A percentile compares a stretch with the other conserved stretches of the same genome.
Conservation (phyloP, 768 basidiomycete genomes). For the Hortiboletus flavorubellus region DNA sequence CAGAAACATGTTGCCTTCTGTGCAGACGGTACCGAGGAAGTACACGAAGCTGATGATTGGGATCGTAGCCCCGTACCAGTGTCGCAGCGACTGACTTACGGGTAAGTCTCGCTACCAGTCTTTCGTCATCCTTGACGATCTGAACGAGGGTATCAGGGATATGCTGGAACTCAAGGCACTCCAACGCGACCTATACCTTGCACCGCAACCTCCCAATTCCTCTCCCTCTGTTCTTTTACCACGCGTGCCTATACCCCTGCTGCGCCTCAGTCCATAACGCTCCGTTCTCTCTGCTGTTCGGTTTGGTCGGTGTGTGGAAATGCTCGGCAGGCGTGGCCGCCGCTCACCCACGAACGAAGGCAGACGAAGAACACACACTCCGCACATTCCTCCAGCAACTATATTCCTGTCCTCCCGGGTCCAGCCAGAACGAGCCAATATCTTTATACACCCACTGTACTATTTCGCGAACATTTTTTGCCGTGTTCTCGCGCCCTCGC, state of each 20-base stretch:
- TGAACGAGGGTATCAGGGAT: constrained; percentile 39
- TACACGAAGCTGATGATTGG: constrained; percentile 73
- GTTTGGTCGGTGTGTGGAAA: background rate
- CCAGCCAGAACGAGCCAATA: background rate
- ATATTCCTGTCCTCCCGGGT: too few relatives aligned
- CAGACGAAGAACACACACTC: background rate
- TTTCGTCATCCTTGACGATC: background rate
- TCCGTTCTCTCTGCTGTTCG: background rate
- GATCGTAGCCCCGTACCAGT: constrained; percentile 72
- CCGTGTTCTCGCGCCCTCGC: background rate
- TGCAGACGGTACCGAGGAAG: constrained; percentile 49
- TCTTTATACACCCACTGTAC: background rate
- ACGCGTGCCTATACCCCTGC: constrained; percentile 59
- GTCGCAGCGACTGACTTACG: constrained; percentile 57
- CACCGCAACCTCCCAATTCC: constrained; percentile 46
- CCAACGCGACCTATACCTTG: constrained; percentile 58
- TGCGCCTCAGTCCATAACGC: constrained; percentile 47
- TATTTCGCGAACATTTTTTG: background rate
- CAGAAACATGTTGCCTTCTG: constrained; percentile 65
- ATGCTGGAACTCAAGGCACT: constrained; percentile 68
- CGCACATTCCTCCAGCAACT: background rate
- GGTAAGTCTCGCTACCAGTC: constrained; percentile 44
- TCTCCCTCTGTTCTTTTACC: constrained; percentile 44
- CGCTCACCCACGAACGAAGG: background rate
- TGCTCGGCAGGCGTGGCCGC: background rate